phyloP scores from a whole-genome alignment of 352 stramenopile species.

The Pythium dissimile region DNA sequence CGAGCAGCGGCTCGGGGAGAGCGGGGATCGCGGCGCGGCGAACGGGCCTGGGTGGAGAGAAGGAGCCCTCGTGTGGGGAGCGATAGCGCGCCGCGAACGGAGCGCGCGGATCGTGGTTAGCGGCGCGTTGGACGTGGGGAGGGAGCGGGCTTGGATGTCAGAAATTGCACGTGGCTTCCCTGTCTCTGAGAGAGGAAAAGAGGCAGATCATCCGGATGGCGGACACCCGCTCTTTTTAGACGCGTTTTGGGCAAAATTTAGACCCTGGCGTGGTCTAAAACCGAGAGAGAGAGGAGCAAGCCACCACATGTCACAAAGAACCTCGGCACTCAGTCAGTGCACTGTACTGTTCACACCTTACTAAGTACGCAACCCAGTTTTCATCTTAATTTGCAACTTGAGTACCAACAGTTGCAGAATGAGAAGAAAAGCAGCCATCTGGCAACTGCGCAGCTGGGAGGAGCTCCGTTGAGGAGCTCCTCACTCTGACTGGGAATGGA shows the following conservation, averaged over 20 bases:
- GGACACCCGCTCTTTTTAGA: conserved; percentile 6
- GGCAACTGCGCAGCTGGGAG: no score
- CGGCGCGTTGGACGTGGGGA: neutral
- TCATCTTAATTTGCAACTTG: neutral
- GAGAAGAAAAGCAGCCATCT: conserved; percentile 11
- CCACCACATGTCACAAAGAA: neutral
- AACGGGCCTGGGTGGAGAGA: neutral
- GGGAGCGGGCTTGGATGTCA: neutral
- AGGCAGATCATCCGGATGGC: neutral
- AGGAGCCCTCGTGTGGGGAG: neutral
- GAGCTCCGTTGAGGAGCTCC: no score
- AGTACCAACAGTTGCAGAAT: neutral
- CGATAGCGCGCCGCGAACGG: neutral
- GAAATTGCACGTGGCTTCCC: neutral
- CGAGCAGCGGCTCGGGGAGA: neutral
- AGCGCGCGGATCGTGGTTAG: no score
- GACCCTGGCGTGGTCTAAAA: no score
- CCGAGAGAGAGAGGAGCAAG: no score
- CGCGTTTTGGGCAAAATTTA: no score
- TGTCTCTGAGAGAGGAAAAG: conserved; percentile 4
- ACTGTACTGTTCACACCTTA: neutral
- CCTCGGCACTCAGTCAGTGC: neutral
- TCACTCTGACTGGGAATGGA: no score
- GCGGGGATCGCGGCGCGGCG: neutral
- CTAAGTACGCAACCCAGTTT: conserved; percentile 5